phyloP scores from a whole-genome alignment of 345 rosid genomes.

The Lumnitzera littorea region DNA sequence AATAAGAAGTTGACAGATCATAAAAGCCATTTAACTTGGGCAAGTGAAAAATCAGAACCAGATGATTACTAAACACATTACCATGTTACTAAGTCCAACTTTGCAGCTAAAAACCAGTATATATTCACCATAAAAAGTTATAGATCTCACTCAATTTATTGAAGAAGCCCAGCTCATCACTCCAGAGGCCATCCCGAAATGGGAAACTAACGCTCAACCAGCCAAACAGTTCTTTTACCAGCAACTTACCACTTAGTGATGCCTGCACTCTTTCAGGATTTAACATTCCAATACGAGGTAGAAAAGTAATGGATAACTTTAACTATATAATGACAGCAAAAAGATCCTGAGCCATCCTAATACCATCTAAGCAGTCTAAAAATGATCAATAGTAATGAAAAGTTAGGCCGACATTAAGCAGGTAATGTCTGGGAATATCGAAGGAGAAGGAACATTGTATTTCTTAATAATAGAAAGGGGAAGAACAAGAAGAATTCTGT shows the following conservation, averaged over 20 bases:
- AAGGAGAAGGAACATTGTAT: too few relatives aligned
- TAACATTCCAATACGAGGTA: conserved; percentile 14
- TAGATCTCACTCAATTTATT: conserved; percentile 1
- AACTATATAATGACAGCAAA: too few relatives aligned
- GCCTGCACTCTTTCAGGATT: conserved; percentile 24
- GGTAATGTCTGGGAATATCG: too few relatives aligned
- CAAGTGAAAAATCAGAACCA: not conserved
- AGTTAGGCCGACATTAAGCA: too few relatives aligned
- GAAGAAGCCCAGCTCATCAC: conserved; percentile 16
- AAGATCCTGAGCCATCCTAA: too few relatives aligned
- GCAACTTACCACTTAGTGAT: conserved; percentile 10
- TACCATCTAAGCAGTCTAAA: too few relatives aligned
- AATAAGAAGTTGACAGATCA: too few relatives aligned
- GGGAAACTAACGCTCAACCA: conserved; percentile 3
- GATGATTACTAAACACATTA: conserved; percentile 6
- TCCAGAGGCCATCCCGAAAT: conserved; percentile 3
- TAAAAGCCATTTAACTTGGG: conserved; percentile 2
- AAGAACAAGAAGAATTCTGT: too few relatives aligned
- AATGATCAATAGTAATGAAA: too few relatives aligned
- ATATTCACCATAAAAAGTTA: not conserved
- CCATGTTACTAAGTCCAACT: conserved; percentile 13
- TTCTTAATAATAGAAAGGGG: too few relatives aligned
- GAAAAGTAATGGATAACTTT: not conserved
- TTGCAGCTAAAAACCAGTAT: conserved; percentile 13
- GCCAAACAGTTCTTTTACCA: conserved; percentile 7